Conservation (phyloP, 805 yeast species). For the Pichia ethanolica region DNA sequence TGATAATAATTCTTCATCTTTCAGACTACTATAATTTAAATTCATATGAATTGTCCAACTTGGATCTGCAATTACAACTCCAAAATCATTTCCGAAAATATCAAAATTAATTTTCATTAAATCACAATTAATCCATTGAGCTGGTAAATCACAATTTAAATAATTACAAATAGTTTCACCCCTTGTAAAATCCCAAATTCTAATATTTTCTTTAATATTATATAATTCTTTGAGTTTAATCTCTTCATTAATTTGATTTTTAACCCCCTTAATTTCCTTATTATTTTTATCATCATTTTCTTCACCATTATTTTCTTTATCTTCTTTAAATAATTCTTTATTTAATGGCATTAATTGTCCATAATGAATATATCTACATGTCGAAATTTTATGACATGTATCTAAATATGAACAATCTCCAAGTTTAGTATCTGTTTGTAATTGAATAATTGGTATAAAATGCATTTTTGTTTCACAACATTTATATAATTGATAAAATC, state of each 20-base stretch:
- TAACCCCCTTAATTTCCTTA: no score
- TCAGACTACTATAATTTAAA: constrained; percentile 65
- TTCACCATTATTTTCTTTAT: not conserved
- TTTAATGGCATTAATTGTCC: constrained; percentile 38
- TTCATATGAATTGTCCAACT: constrained; percentile 97
- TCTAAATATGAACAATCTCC: constrained; percentile 95
- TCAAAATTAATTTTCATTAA: constrained; percentile 64
- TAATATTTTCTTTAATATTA: constrained; percentile 14
- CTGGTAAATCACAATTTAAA: constrained; percentile 28
- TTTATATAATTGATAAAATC: constrained; percentile 19
- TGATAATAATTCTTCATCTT: constrained; percentile 63
- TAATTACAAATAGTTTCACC: constrained; percentile 36
- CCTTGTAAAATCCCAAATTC: constrained; percentile 36
- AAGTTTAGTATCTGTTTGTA: constrained; percentile 57
- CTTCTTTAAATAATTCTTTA: not conserved
- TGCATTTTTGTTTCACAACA: constrained; percentile 37
- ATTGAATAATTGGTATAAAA: constrained; percentile 45
- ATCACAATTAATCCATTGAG: constrained; percentile 89
- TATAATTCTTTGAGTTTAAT: not conserved
- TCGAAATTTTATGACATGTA: constrained; percentile 80
- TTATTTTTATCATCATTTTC: not conserved
- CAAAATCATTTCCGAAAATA: constrained; percentile 65
- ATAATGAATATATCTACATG: constrained; percentile 81
- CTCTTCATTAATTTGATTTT: not conserved
- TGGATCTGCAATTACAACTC: constrained; percentile 83